These are phyloP conservation scores for Acanthochlamys bracteata DNA, from an alignment of 106 monocot species.

Conservation along the genomic window DNA sequence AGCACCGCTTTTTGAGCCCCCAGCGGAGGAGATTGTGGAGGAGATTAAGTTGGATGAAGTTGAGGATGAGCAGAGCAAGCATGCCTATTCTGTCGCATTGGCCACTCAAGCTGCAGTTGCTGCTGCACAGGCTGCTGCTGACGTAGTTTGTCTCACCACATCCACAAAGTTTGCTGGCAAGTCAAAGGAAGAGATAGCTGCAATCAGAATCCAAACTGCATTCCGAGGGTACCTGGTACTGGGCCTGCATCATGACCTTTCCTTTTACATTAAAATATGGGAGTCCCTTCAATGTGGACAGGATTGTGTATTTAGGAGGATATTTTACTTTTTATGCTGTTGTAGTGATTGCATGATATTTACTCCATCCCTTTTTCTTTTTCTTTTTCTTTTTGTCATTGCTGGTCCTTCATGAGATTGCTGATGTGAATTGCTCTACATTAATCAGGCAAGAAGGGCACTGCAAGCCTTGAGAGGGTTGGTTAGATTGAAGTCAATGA, in stretches of 20 bases:
- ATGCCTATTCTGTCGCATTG: slow-evolving; percentile 12
- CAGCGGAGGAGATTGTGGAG: slow-evolving; percentile 10
- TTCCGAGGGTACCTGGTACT: slow-evolving; percentile 66
- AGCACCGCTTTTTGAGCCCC: slow-evolving; percentile 8
- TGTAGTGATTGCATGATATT: no score
- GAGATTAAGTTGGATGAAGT: slow-evolving; percentile 27
- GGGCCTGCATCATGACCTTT: background rate
- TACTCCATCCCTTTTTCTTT: no score
- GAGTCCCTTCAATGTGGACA: background rate
- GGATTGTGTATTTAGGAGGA: no score
- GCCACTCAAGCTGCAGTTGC: slow-evolving; percentile 20
- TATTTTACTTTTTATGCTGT: no score
- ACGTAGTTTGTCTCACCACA: slow-evolving; percentile 23
- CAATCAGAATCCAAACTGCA: slow-evolving; percentile 66
- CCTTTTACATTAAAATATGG: background rate
- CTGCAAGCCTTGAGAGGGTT: slow-evolving; percentile 69
- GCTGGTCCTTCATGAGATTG: background rate
- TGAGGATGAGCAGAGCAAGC: slow-evolving; percentile 28
- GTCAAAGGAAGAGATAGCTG: slow-evolving; percentile 42
- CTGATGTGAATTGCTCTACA: background rate
- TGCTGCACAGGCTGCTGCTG: slow-evolving; percentile 22
- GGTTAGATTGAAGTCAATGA: slow-evolving; percentile 64
- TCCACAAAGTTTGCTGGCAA: slow-evolving; percentile 19
- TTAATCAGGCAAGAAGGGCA: slow-evolving; percentile 67
- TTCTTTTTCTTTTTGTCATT: background rate